phyloP scores from a whole-genome alignment of 2,329 filamentous ascomycete genomes.

The Aspergillus terreus region DNA sequence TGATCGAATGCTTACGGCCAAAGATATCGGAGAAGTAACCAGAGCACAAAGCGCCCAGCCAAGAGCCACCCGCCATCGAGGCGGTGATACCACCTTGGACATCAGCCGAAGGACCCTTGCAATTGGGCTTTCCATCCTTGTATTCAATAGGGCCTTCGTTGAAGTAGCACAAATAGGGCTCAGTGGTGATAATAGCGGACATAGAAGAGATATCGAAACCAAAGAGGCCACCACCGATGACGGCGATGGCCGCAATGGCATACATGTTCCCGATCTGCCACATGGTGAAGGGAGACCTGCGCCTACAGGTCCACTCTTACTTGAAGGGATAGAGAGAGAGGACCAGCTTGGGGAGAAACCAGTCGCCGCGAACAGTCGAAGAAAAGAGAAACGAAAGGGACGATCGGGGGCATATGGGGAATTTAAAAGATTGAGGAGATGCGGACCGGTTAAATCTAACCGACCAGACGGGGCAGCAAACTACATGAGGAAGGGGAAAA shows the following conservation, averaged over 20 bases:
- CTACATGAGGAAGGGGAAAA: background rate
- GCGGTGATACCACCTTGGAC: constrained; percentile 69
- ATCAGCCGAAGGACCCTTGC: constrained; percentile 45
- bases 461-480: constrained; percentile 1
- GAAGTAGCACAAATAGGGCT: constrained; percentile 70
- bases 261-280: constrained; percentile 54
- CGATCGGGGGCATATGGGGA: background rate
- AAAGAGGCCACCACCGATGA: constrained; percentile 66
- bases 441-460: constrained; percentile 5
- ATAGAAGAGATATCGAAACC: constrained; percentile 78
- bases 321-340: background rate
- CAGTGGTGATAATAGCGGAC: constrained; percentile 63
- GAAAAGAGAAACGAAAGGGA: background rate
- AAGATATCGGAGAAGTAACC: constrained; percentile 54
- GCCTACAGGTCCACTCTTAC: constrained; percentile 4
- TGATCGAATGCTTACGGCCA: constrained; percentile 53
- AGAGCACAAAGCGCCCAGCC: constrained; percentile 58
- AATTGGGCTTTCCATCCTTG: constrained; percentile 24
- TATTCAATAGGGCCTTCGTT: constrained; percentile 46
- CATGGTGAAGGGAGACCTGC: constrained; percentile 21
- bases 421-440: constrained; percentile 1
- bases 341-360: background rate
- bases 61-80: constrained; percentile 69
- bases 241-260: constrained; percentile 55
- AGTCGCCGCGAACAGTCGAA: background rate